Conservation (phyloP, 306 rosid genomes). For the Inga oerstediana region DNA sequence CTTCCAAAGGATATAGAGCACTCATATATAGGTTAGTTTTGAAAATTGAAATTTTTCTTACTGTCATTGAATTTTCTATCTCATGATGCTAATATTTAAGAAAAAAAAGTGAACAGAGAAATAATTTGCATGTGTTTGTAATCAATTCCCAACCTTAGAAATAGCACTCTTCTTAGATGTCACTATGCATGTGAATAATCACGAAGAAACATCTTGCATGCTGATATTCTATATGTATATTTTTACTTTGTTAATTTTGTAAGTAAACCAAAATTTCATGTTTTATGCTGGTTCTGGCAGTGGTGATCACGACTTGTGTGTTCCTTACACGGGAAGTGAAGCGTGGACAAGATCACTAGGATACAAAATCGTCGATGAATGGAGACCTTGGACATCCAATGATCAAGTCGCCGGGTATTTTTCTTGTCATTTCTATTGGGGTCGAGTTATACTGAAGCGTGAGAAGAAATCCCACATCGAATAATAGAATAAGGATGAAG, state of each 20-base stretch:
- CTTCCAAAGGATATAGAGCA: conserved; percentile 75
- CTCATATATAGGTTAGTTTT: conserved; percentile 79
- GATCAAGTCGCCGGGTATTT: conserved; percentile 83
- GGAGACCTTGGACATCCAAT: conserved; percentile 90
- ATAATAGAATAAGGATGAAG: not conserved
- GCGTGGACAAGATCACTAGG: conserved; percentile 90
- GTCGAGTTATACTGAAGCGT: not conserved
- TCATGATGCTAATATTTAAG: not conserved
- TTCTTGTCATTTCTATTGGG: not conserved
- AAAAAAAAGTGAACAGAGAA: not conserved
- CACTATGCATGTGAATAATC: not conserved
- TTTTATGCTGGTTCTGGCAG: conserved; percentile 41
- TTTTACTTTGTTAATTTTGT: not conserved
- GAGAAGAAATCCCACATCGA: not conserved
- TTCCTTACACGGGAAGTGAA: conserved; percentile 83
- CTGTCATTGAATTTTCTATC: not conserved
- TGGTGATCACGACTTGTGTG: conserved; percentile 97
- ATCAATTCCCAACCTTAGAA: not conserved
- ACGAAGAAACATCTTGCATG: not conserved
- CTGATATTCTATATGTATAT: not conserved
- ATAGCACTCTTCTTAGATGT: not conserved
- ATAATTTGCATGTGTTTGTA: not conserved
- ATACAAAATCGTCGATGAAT: conserved; percentile 71
- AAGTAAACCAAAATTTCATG: not conserved
- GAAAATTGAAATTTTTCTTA: not conserved